A percentile compares a stretch with the other conserved stretches of the same genome.
These are phyloP conservation scores for Thinopyrum obtusiflorum DNA, from an alignment of 202 grass and related monocot species.

Conservation along the genomic window DNA sequence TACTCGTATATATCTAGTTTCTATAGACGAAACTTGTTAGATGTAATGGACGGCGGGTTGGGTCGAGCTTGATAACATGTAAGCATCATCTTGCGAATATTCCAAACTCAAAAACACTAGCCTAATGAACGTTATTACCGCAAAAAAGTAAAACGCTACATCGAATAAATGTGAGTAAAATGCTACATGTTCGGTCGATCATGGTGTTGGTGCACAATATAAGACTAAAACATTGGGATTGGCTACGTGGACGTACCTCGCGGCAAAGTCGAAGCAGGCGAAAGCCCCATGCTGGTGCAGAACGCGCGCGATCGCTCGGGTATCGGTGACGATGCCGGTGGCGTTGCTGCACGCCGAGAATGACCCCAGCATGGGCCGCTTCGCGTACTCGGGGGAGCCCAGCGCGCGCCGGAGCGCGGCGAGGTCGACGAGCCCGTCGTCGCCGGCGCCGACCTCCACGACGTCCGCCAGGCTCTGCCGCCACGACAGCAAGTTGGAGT, in stretches of 20 bases:
- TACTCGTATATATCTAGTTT: neutral
- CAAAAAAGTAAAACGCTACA: too few relatives aligned
- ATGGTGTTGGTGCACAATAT: neutral
- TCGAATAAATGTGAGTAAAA: neutral
- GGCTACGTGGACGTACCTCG: conserved; percentile 33
- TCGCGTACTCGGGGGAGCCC: conserved; percentile 5
- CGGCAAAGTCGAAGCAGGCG: conserved; percentile 86
- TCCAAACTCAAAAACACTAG: too few relatives aligned
- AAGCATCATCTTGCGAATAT: too few relatives aligned
- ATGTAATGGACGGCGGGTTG: neutral
- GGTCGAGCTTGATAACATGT: too few relatives aligned
- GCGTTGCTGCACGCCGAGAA: conserved; percentile 92
- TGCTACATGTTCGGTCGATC: neutral
- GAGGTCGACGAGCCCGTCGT: conserved; percentile 51
- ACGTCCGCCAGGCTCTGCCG: conserved; percentile 65
- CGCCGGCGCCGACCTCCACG: conserved; percentile 54
- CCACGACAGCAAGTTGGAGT: conserved; percentile 94
- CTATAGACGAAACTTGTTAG: neutral
- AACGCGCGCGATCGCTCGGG: conserved; percentile 41
- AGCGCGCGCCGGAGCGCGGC: conserved; percentile 26
- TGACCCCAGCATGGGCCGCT: conserved; percentile 58
- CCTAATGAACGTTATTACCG: too few relatives aligned
- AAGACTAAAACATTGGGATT: neutral
- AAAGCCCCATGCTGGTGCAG: conserved; percentile 71
- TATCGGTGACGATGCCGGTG: conserved; percentile 53